Evolutionary conservation across 805 yeast species (phyloP), one percentile per base, ranked within the genome.

Genomic region (Ogataea philodendri): DNA sequence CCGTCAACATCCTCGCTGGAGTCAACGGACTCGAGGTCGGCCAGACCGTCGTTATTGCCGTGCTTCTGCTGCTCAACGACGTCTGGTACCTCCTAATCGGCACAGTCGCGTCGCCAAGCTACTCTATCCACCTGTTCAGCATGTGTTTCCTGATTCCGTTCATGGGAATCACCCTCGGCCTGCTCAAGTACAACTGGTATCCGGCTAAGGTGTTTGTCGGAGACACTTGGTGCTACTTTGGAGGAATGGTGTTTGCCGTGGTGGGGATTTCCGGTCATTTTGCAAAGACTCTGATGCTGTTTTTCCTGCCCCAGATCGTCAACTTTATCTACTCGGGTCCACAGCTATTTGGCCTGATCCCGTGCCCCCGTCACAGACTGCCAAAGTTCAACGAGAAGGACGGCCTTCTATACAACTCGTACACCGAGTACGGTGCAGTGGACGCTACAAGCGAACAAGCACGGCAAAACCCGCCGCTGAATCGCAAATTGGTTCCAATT

Each of bases 201-300:
- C 98, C 98, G 1, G 87, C 98, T 0, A 65, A 65, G 38, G 97
- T 87, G 1, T 93, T 93, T 63, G 99, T 93, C 6, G 99, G 99
- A 19, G 99, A 93, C 57, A 90, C 98, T 1, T 93, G 84, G 67
- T 93, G 99, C 63, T 93, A 93, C 62, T 89, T 93, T 60, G 87
- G 96, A 16, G 99, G 99, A 3, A 93, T 93, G 98, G 95, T 93
- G 1, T 88, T 93, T 61, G 98, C 97, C 0, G 93, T 89, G 17
- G 96, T 86, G 19, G 97, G 97, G 1, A 93, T 93, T 22, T 70
- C 86, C 40, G 97, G 97, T 1, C 99, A 93, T 66, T 93, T 89
- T 60, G 86, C 96, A 26, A 93, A 93, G 62, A 93, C 99, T 0
- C 66, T 90, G 48, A 66, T 93, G 61, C 61, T 89, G 21, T 81